phyloP scores from a whole-genome alignment of 805 yeast species.

The Hanseniaspora pseudoguilliermondii region DNA sequence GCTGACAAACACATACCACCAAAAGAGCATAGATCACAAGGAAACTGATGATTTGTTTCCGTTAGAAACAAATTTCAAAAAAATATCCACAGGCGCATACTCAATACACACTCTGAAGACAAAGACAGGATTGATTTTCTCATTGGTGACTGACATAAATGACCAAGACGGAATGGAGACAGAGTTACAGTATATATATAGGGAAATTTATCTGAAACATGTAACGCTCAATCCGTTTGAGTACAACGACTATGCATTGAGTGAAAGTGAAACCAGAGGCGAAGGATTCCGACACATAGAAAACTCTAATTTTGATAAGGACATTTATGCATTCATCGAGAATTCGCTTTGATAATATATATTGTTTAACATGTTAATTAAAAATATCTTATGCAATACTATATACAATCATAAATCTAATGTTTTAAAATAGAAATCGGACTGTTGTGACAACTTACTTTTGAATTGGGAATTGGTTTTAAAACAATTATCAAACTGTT shows the following conservation, averaged over 20 bases:
- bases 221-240: constrained; percentile 24
- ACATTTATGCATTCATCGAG: constrained; percentile 23
- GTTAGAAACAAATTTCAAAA: constrained; percentile 22
- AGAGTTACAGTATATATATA: constrained; percentile 23
- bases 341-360: constrained; percentile 19
- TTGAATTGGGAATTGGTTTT: background rate
- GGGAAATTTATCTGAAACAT: constrained; percentile 24
- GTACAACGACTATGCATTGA: constrained; percentile 25
- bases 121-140: constrained; percentile 63
- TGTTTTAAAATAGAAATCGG: background rate
- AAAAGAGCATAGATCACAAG: constrained; percentile 22
- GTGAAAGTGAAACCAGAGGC: constrained; percentile 23
- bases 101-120: constrained; percentile 73
- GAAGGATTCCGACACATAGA: constrained; percentile 25
- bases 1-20: constrained; percentile 43
- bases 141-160: constrained; percentile 52
- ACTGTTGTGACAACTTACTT: background rate
- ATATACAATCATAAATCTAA: background rate
- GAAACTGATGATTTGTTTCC: constrained; percentile 20
- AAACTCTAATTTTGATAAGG: constrained; percentile 21
- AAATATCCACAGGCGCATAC: constrained; percentile 57
- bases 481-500: background rate
- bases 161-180: constrained; percentile 19
- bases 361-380: too few relatives aligned
- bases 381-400: too few relatives aligned